Evolutionary conservation across 257 asterid species (phyloP), one percentile per base, ranked within the genome.

Genomic region (Cinchona pubescens): DNA sequence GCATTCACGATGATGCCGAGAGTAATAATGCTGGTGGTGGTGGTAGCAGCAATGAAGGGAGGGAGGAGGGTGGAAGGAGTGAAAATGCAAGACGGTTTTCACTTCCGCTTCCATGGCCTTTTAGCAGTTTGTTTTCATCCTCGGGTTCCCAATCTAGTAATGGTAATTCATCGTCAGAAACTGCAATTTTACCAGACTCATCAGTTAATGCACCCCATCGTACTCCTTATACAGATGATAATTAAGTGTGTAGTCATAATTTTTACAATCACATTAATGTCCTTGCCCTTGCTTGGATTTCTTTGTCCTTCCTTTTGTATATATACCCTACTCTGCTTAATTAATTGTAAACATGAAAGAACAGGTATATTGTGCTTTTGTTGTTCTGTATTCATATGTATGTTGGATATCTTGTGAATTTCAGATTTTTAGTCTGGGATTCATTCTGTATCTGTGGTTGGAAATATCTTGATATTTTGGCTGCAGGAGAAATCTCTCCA

Each of bases 41-140:
- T 46, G 81, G 70, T 5, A 46, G 40, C 18, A 61, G 79, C 34
- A 32, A 21, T 42, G 84, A 40, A 66, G 71, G 49, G 5, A 65
- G 45, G 23, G 74, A 68, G 51, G 78, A 75, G 67, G 87, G 83
- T 46, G 82, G 75, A 40, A 56, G 90, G 46, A 78, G 74, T 45
- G 90, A 70, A 29, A 83, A 79, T 43, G 89, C 89, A 66, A 80
- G 92, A 30, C 89, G 87, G 51, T 85, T 89, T 64, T 82, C 93
- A 0, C 76, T 88, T n/a, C 83, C 92, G 4, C 85, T 89, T 71
- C 94, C 93, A 2, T 92, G 97, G 97, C 96, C 96, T 51, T 87
- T 92, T 62, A 83, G 86, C 82, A 83, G 85, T 75, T 79, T 92
- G 84, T 89, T 90, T 80, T 80, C 90, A 23, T 81, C 92, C 27